Evolutionary conservation across 331 rosid species (phyloP).

Genomic region (Acacia concinna): DNA sequence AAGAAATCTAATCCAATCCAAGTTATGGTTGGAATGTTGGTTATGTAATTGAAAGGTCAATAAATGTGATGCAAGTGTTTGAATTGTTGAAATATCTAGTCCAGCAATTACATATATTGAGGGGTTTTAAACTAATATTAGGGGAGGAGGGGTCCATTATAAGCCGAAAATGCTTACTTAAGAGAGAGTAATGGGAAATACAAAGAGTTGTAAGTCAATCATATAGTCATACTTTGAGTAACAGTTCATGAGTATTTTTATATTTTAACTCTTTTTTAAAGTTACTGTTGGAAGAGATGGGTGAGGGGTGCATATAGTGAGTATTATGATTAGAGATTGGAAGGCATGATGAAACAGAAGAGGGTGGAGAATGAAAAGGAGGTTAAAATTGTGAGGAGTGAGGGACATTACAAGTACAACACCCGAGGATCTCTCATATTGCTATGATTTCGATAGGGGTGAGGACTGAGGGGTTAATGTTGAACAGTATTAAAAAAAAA

Average conservation of each 20-base stretch:
- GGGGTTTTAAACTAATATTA: background rate
- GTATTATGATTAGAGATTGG: conserved; percentile 22
- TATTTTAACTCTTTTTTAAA: background rate
- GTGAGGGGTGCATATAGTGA: background rate
- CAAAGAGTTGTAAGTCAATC: background rate
- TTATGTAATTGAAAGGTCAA: conserved; percentile 6
- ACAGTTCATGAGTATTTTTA: too few relatives aligned
- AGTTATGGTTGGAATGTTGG: background rate
- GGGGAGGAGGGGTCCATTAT: background rate
- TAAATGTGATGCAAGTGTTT: background rate
- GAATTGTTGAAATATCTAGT: background rate
- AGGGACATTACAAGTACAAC: background rate
- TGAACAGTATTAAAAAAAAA: background rate
- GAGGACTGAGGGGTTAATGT: background rate
- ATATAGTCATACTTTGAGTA: too few relatives aligned
- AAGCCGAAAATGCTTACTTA: background rate
- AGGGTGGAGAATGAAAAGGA: background rate
- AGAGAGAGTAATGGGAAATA: background rate
- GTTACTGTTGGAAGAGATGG: background rate
- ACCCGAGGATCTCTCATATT: background rate
- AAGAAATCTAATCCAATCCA: too few relatives aligned
- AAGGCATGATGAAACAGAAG: conserved; percentile 8
- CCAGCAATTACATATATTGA: background rate
- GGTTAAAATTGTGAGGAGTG: background rate
- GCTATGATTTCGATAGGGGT: background rate